Base-by-base conservation (phyloP, 257 asterid species). In the Solanum habrochaites region DNA sequence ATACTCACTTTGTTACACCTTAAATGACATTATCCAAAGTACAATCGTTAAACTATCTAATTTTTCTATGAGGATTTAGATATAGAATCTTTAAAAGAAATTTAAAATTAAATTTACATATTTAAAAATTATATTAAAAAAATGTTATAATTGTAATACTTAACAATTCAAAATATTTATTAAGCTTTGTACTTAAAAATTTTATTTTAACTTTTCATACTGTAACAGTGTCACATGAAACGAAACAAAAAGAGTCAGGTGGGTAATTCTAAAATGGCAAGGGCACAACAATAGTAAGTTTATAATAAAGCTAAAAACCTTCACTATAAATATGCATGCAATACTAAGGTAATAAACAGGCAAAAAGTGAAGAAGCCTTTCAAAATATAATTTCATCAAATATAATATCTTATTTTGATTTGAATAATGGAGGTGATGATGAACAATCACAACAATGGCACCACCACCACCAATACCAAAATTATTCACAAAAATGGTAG, bases 171-270 rank as follows among this genome's bases (percentile, higher is more conserved):
- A 67, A 13, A 6, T 29, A 3, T 31, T 14, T 6, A 3, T 7
- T 31, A 29, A 31, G 3, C 6, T 0, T 2, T 66, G 0, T 13
- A 4, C 20, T 12, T 6, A 0, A 62, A 27, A 69, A 69, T 3
- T 3, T 69, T 0, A 13, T 25, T 31, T 69, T 69, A 31, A 69
- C 75, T 15, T 20, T 69, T 15, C 13, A 69, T 2, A 69, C 13
- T 18, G 1, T 32, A 70, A 18, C 12, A 70, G 0, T 16, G 4
- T 71, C 78, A 8, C 7, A 0, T 15, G 3, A 15, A 29, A 14
- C 6, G 1, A 1, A 15, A 29, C 3, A 56, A 52, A 69, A 21
- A 70, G 1, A 16, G 5, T 4, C 0, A 0, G 0, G 10, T 11
- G 43, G 78, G 8, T 71, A 32, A 71, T 71, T 18, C 43, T 15